phyloP scores from a whole-genome alignment of 1,139 yeast genomes.

The Saccharomyces hybrid region DNA sequence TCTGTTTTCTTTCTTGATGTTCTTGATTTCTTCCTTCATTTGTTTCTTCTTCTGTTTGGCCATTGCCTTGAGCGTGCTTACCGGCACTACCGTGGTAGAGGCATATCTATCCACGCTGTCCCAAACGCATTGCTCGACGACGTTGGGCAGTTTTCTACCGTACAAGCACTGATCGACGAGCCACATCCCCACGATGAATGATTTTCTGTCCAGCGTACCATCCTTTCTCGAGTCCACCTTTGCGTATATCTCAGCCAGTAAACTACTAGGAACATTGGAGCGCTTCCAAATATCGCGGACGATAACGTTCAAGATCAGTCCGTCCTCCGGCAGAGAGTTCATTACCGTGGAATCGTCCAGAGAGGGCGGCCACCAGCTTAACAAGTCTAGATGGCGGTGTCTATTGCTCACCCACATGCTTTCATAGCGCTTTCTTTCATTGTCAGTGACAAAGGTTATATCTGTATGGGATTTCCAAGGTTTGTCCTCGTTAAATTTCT shows the following conservation, averaged over 20 bases:
- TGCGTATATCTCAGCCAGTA: slow-evolving; percentile 64
- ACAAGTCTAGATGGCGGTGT: slow-evolving; percentile 48
- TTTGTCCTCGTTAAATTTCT: slow-evolving; percentile 69
- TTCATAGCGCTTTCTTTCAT: slow-evolving; percentile 78
- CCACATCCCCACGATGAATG: slow-evolving; percentile 94
- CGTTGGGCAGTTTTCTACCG: slow-evolving; percentile 78
- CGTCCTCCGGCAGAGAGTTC: slow-evolving; percentile 35
- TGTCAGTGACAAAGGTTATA: slow-evolving; percentile 53
- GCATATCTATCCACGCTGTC: slow-evolving; percentile 46
- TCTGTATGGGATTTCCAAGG: slow-evolving; percentile 89
- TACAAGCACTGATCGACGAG: slow-evolving; percentile 86
- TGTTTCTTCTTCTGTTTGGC: slow-evolving; percentile 26
- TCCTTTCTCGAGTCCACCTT: slow-evolving; percentile 70
- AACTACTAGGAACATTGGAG: slow-evolving; percentile 59
- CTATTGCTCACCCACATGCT: slow-evolving; percentile 87
- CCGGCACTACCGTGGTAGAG: slow-evolving; percentile 25
- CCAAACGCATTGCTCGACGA: slow-evolving; percentile 55
- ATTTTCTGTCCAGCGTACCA: slow-evolving; percentile 70
- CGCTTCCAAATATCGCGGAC: slow-evolving; percentile 77
- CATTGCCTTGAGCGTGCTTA: slow-evolving; percentile 16
- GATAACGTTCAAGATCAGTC: slow-evolving; percentile 40
- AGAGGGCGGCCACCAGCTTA: slow-evolving; percentile 24
- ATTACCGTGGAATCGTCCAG: slow-evolving; percentile 22
- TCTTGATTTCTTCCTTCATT: slow-evolving; percentile 28
- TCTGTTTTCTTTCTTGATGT: slow-evolving; percentile 26